Evolutionary conservation across 192 early-diverging fungal genomes (phyloP), one percentile per base, ranked within the genome.

Genomic region (Jimgerdemannia flammicorona): DNA sequence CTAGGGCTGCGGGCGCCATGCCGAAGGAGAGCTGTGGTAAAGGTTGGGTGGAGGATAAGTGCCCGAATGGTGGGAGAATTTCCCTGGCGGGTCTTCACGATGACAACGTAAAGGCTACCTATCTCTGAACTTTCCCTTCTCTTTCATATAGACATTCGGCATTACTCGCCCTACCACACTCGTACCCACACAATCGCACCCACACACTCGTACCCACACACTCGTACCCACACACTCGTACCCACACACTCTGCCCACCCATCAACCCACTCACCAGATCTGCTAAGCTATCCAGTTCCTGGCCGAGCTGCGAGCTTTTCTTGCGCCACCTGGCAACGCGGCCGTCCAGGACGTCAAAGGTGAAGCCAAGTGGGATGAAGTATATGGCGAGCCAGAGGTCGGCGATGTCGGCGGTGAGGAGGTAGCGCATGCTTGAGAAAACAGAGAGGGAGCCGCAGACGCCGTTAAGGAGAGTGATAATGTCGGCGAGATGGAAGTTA

Each of bases 261-360:
- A 29, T 29, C 29, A 29, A 29, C 29, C 29, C 29, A 71, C 80
- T 81, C 82, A 95, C 90, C 75, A 95, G 85, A 83, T 97, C 96
- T 10, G 96, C 92, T 71, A 97, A 84, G 40, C 91, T 93, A 79
- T 97, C 96, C 18, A 97, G 81, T 80, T 97, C 96, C 72, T 96
- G 94, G 39, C 96, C 96, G 18, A 97, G 83, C 43, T 93, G 82
- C 4, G 91, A 93, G 59, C 86, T 85, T 18, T 89, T 87, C 9
- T 90, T 84, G 70, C 89, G 79, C 94, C 94, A 97, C 44, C 95
- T 88, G 8, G 94, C 94, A 9, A 97, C 91, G 75, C 88, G 93
- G 20, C 89, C 93, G 74, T 91, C 95, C 79, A 91, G 83, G 78
- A 91, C 87, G 84, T 93, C 91, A 76, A 94, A 91, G 14, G 90